Evolutionary conservation across 2,329 filamentous ascomycete genomes (phyloP).

Genomic region (Trichoderma breve): DNA sequence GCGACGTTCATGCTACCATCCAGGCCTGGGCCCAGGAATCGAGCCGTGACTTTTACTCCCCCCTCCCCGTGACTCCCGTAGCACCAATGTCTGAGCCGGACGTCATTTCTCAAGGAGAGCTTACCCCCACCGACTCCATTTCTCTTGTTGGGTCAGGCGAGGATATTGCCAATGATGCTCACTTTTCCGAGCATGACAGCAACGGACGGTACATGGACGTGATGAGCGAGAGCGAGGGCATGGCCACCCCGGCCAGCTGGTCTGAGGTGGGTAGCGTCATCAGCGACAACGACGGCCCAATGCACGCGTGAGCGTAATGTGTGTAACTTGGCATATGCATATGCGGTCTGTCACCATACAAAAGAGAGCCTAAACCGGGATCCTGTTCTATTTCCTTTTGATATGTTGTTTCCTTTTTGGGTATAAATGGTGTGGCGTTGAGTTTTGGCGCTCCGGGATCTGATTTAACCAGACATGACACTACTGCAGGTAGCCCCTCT

Average conservation of each 20-base stretch:
- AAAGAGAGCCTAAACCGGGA: not conserved
- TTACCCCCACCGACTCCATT: constrained; percentile 59
- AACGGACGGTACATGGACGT: constrained; percentile 50
- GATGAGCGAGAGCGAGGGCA: constrained; percentile 58
- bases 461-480: not conserved
- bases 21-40: constrained; percentile 63
- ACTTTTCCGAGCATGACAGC: constrained; percentile 38
- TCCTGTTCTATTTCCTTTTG: not conserved
- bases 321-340: not conserved
- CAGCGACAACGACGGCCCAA: constrained; percentile 50
- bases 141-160: constrained; percentile 54
- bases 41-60: constrained; percentile 57
- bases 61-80: constrained; percentile 52
- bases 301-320: constrained; percentile 16
- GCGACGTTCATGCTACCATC: constrained; percentile 57
- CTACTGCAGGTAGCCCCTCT: constrained; percentile 5
- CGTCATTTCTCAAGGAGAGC: constrained; percentile 50
- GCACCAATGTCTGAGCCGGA: constrained; percentile 52
- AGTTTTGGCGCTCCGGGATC: not conserved
- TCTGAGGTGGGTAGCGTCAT: constrained; percentile 63
- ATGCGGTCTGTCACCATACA: not conserved
- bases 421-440: constrained; percentile 20
- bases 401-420: not conserved
- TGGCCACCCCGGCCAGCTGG: constrained; percentile 62
- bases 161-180: constrained; percentile 45